A percentile compares a stretch with the other conserved stretches of the same genome.
Conservation (phyloP, 164 flowering plant species). For the Litsea cubeba region DNA sequence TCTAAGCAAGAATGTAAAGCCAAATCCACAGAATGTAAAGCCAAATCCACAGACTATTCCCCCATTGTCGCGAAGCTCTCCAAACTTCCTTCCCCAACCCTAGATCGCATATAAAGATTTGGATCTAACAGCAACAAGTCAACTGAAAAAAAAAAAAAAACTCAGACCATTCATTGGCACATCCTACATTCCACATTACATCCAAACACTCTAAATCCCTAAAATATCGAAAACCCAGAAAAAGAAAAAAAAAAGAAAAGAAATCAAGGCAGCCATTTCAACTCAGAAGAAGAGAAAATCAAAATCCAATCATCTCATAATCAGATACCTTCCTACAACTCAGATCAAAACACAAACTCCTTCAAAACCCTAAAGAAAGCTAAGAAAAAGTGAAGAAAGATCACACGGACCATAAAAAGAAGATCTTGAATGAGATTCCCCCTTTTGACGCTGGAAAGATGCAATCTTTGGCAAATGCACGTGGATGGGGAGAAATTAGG, state of each 20-base stretch:
- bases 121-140: background rate
- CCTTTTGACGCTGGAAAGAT: background rate
- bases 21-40: background rate
- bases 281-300: background rate
- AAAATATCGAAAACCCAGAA: background rate
- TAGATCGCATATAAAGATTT: background rate
- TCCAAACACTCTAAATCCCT: background rate
- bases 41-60: background rate
- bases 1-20: background rate
- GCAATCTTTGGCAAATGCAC: background rate
- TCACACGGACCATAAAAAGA: background rate
- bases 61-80: background rate
- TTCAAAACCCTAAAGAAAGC: background rate
- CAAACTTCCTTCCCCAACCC: background rate
- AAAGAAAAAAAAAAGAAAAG: too few species aligned
- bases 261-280: background rate
- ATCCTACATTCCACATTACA: background rate
- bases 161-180: background rate
- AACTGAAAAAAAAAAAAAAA: too few species aligned
- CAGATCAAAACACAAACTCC: background rate
- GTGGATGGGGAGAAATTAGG: background rate
- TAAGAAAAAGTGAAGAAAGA: background rate
- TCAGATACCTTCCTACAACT: background rate
- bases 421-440: background rate
- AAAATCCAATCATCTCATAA: background rate